These are phyloP conservation scores for Phytophthora litchii DNA, from an alignment of 352 stramenopile species.

Conservation along the genomic window DNA sequence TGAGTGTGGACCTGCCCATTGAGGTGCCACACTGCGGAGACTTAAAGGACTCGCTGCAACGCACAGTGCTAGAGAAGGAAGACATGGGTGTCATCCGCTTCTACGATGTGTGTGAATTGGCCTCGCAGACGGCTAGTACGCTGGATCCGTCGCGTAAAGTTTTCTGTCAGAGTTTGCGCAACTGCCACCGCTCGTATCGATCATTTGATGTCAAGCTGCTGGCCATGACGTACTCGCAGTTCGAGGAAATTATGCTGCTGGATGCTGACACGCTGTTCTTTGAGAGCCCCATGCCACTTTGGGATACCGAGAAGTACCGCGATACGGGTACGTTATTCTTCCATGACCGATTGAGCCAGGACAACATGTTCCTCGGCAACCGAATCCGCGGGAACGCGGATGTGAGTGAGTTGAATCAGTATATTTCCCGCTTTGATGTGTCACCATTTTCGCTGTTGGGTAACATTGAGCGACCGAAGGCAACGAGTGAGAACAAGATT, in stretches of 20 bases:
- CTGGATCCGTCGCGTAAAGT: constrained; percentile 38
- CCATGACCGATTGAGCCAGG: constrained; percentile 51
- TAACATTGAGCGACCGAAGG: constrained; percentile 35
- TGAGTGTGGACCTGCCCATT: constrained; percentile 54
- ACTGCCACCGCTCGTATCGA: constrained; percentile 52
- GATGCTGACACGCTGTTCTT: constrained; percentile 73
- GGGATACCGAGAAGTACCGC: constrained; percentile 56
- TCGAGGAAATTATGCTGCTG: constrained; percentile 74
- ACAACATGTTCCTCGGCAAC: constrained; percentile 49
- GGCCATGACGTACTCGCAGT: constrained; percentile 69
- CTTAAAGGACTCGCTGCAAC: constrained; percentile 37
- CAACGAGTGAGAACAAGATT: constrained; percentile 34
- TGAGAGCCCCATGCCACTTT: constrained; percentile 59
- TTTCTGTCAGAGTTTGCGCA: constrained; percentile 53
- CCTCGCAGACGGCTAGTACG: constrained; percentile 31
- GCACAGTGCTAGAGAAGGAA: constrained; percentile 39
- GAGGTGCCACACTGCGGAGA: constrained; percentile 73
- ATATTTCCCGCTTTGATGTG: constrained; percentile 63
- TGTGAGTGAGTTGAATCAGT: constrained; percentile 49
- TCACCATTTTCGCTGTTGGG: constrained; percentile 42
- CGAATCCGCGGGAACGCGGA: constrained; percentile 30
- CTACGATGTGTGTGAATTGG: constrained; percentile 67
- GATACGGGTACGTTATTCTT: constrained; percentile 65
- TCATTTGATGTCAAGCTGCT: constrained; percentile 68
- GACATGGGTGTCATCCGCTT: constrained; percentile 52